These are phyloP conservation scores for Leccinum sublutescens DNA, from an alignment of 768 basidiomycete genomes.

Conservation along the genomic window DNA sequence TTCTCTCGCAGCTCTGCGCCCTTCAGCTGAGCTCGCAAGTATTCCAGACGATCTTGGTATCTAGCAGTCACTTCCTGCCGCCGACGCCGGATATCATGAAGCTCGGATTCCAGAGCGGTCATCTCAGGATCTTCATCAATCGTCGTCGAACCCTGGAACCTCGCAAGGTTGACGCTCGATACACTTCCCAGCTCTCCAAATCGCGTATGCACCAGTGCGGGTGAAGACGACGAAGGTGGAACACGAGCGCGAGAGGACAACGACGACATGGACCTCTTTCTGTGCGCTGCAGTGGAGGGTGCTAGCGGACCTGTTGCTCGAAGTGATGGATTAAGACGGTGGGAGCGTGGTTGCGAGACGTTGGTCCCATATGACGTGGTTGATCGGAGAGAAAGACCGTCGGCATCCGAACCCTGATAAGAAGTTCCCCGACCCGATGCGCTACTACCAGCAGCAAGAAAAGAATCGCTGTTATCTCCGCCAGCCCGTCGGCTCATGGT, in stretches of 20 bases:
- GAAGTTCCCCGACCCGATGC: constrained; percentile 33
- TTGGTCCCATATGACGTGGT: constrained; percentile 50
- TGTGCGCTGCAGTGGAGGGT: constrained; percentile 35
- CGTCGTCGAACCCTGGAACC: constrained; percentile 32
- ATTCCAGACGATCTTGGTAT: constrained; percentile 76
- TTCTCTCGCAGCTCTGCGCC: constrained; percentile 84
- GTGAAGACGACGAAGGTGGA: constrained; percentile 35
- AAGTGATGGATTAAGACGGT: constrained; percentile 39
- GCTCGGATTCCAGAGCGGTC: constrained; percentile 49
- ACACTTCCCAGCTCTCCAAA: constrained; percentile 38
- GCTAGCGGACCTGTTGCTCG: constrained; percentile 34
- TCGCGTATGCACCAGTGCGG: constrained; percentile 30
- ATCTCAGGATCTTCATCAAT: constrained; percentile 38
- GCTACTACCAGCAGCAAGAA: constrained; percentile 23
- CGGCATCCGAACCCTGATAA: constrained; percentile 40
- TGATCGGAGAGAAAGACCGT: constrained; percentile 53
- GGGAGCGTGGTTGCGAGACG: constrained; percentile 46
- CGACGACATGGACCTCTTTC: constrained; percentile 64
- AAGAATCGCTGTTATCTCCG: constrained; percentile 26
- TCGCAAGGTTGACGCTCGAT: constrained; percentile 50
- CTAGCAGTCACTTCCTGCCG: constrained; percentile 68
- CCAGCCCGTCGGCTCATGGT: constrained; percentile 25
- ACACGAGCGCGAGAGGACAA: constrained; percentile 46
- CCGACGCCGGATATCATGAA: constrained; percentile 67
- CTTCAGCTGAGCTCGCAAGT: constrained; percentile 77